These are phyloP conservation scores for Neoboletus brunneissimus DNA, from an alignment of 768 basidiomycete species.

Conservation along the genomic window DNA sequence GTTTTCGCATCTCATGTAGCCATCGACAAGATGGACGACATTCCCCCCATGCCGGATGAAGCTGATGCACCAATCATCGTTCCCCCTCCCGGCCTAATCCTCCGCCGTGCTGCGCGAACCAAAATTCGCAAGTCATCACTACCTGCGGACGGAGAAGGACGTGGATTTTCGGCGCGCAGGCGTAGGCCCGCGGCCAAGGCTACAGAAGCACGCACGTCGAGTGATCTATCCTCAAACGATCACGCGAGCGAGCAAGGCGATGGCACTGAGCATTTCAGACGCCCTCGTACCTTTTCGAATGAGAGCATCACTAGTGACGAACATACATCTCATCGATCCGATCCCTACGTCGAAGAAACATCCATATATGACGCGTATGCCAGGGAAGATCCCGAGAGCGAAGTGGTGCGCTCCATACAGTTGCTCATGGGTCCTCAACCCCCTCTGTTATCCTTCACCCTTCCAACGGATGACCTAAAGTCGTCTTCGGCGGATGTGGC, in stretches of 20 bases:
- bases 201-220: slow-evolving; percentile 56
- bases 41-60: slow-evolving; percentile 70
- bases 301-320: slow-evolving; percentile 39
- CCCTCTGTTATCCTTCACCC: slow-evolving; percentile 25
- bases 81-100: slow-evolving; percentile 82
- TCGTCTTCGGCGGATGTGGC: slow-evolving; percentile 6
- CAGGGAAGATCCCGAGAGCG: slow-evolving; percentile 51
- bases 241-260: slow-evolving; percentile 62
- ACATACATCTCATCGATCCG: slow-evolving; percentile 48
- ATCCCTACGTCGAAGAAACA: slow-evolving; percentile 78
- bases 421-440: slow-evolving; percentile 17
- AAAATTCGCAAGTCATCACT: slow-evolving; percentile 88
- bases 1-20: slow-evolving; percentile 37
- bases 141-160: slow-evolving; percentile 75
- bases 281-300: slow-evolving; percentile 36
- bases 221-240: slow-evolving; percentile 59
- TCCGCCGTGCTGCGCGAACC: slow-evolving; percentile 89
- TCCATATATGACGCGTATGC: slow-evolving; percentile 85
- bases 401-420: slow-evolving; percentile 21
- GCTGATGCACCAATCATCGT: slow-evolving; percentile 85
- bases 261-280: slow-evolving; percentile 38
- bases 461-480: slow-evolving; percentile 16
- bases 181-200: slow-evolving; percentile 27
- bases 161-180: slow-evolving; percentile 60
- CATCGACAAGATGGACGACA: slow-evolving; percentile 65